Evolutionary conservation across 306 rosid species (phyloP).

Genomic region (Cucurbita ficifolia): DNA sequence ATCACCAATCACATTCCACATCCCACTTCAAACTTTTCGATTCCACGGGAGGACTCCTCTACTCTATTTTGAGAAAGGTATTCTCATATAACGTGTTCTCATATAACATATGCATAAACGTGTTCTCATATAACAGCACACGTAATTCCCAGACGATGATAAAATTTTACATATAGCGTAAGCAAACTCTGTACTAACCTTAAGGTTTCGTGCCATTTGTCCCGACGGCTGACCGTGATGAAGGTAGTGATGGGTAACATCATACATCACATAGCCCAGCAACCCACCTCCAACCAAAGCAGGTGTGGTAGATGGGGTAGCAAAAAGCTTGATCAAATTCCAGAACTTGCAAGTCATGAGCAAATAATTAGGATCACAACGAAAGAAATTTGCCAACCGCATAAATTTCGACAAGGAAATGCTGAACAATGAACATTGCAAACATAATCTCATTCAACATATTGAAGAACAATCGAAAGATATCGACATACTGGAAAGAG

Average conservation of each 20-base stretch:
- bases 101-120: no score
- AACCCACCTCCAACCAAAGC: constrained; percentile 84
- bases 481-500: constrained; percentile 42
- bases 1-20: no score
- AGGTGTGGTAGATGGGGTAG: constrained; percentile 61
- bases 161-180: no score
- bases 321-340: constrained; percentile 48
- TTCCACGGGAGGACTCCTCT: no score
- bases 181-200: constrained; percentile 22
- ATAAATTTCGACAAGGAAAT: no score
- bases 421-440: no score
- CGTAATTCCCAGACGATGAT: no score
- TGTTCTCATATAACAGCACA: no score
- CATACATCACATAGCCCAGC: constrained; percentile 88
- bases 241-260: constrained; percentile 79
- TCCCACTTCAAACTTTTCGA: no score
- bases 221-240: constrained; percentile 83
- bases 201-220: constrained; percentile 37
- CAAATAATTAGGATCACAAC: neutral
- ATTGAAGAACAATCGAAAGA: neutral
- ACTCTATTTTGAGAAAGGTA: no score
- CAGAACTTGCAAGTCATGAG: constrained; percentile 41
- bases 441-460: no score
- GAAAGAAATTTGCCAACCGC: neutral
- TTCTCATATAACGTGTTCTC: no score